phyloP scores from a whole-genome alignment of 768 basidiomycete species.

The Artomyces pyxidatus region DNA sequence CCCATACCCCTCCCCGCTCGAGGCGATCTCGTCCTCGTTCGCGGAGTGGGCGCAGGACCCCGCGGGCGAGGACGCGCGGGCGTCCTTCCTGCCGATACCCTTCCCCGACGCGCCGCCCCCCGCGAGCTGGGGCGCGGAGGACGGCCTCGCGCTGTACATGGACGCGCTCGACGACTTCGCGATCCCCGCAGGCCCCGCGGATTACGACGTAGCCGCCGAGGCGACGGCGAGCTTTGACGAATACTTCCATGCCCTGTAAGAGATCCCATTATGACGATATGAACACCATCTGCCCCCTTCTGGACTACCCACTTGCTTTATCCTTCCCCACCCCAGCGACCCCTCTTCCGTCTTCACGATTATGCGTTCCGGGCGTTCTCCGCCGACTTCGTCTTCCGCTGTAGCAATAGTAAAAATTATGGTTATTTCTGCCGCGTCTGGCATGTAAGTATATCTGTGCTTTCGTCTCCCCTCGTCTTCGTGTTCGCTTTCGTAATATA shows the following conservation, averaged over 20 bases:
- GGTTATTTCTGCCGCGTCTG: not conserved
- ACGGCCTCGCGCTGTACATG: not conserved
- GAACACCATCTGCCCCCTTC: not conserved
- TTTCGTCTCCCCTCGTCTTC: not conserved
- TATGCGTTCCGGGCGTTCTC: not conserved
- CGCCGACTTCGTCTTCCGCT: not conserved
- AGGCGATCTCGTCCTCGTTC: constrained; percentile 2
- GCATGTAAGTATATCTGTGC: not conserved
- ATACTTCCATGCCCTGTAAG: not conserved
- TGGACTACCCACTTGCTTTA: not conserved
- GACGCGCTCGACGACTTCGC: not conserved
- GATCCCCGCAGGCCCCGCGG: not conserved
- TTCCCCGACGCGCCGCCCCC: constrained; percentile 1
- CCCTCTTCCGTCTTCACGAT: not conserved
- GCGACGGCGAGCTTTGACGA: not conserved
- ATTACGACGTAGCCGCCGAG: not conserved
- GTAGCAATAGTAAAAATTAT: constrained; percentile 5
- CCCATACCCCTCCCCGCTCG: constrained; percentile 8
- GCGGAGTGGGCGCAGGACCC: constrained; percentile 5
- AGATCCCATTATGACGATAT: not conserved
- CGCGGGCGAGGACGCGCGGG: constrained; percentile 2
- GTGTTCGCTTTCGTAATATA: constrained; percentile 1
- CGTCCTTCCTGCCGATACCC: constrained; percentile 9
- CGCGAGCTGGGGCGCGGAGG: constrained; percentile 4
- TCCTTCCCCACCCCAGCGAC: not conserved